Conservation (phyloP, 1,284 basidiomycete species). For the Irpex rosettiformis region DNA sequence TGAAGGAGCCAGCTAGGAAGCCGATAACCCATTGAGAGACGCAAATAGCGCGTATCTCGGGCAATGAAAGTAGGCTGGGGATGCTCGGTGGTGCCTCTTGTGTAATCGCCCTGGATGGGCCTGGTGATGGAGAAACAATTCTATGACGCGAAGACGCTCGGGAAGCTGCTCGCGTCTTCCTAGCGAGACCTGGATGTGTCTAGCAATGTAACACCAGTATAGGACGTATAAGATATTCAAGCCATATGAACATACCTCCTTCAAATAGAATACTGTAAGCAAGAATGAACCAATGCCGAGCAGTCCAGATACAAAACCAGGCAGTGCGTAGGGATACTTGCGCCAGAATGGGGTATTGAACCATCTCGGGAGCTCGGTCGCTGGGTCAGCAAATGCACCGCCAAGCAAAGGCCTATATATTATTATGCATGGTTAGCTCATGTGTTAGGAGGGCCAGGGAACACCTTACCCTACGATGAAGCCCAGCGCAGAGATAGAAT, state of each 20-base stretch:
- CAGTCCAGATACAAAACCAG: slow-evolving; percentile 39
- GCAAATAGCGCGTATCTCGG: slow-evolving; percentile 50
- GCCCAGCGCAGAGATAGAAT: slow-evolving; percentile 58
- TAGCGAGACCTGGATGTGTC: slow-evolving; percentile 14
- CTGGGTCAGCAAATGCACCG: slow-evolving; percentile 57
- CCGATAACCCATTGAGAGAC: slow-evolving; percentile 53
- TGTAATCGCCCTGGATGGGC: neutral
- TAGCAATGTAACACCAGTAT: too few species aligned
- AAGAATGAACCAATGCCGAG: slow-evolving; percentile 38
- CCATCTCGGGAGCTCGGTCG: slow-evolving; percentile 39
- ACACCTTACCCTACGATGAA: slow-evolving; percentile 49
- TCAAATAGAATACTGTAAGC: slow-evolving; percentile 28
- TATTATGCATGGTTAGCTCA: neutral
- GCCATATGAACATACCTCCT: slow-evolving; percentile 42
- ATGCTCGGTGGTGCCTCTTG: slow-evolving; percentile 20
- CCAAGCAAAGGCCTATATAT: slow-evolving; percentile 56
- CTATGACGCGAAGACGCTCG: neutral
- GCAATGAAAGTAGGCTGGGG: slow-evolving; percentile 40
- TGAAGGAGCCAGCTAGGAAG: slow-evolving; percentile 55
- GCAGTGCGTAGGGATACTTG: slow-evolving; percentile 57
- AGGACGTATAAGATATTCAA: neutral
- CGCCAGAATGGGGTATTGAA: slow-evolving; percentile 46
- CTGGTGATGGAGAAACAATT: neutral
- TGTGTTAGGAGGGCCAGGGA: neutral
- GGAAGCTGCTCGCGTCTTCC: neutral